Evolutionary conservation across 169 alveolate genomes (phyloP).

Genomic region (Plasmodium gonderi): DNA sequence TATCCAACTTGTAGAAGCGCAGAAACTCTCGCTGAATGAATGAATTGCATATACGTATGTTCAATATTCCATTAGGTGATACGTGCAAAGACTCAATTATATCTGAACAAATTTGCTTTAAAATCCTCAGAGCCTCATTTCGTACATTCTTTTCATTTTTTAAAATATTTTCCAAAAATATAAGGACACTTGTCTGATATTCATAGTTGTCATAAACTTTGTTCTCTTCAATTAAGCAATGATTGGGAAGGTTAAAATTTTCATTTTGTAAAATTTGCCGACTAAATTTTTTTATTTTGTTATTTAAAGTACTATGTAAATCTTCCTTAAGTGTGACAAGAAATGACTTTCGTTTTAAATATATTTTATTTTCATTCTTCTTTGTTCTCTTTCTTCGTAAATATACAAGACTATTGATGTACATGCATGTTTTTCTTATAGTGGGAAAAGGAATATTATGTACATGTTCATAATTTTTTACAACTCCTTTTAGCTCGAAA

Average conservation of each 20-base stretch:
- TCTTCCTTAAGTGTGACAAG: background rate
- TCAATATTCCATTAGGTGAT: background rate
- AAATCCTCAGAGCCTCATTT: background rate
- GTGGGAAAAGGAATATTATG: background rate
- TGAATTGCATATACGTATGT: background rate
- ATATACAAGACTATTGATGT: background rate
- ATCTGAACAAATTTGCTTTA: background rate
- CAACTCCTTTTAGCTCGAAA: background rate
- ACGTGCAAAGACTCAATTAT: background rate
- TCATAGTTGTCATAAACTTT: slow-evolving; percentile 32
- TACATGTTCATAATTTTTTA: background rate
- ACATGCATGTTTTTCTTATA: background rate
- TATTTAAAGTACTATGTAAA: slow-evolving; percentile 12
- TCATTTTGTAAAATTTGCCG: slow-evolving; percentile 6
- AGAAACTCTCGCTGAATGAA: background rate
- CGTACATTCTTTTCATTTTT: background rate
- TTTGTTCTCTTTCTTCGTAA: background rate
- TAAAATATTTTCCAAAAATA: slow-evolving; percentile 22
- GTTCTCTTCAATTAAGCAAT: slow-evolving; percentile 47
- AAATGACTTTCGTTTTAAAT: no score
- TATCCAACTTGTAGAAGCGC: background rate
- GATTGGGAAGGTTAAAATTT: slow-evolving; percentile 21
- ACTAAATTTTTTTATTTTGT: slow-evolving; percentile 5
- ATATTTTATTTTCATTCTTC: background rate
- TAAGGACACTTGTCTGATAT: slow-evolving; percentile 43